Evolutionary conservation across 805 yeast genomes (phyloP).

Genomic region (Metahyphopichia silvanorum): DNA sequence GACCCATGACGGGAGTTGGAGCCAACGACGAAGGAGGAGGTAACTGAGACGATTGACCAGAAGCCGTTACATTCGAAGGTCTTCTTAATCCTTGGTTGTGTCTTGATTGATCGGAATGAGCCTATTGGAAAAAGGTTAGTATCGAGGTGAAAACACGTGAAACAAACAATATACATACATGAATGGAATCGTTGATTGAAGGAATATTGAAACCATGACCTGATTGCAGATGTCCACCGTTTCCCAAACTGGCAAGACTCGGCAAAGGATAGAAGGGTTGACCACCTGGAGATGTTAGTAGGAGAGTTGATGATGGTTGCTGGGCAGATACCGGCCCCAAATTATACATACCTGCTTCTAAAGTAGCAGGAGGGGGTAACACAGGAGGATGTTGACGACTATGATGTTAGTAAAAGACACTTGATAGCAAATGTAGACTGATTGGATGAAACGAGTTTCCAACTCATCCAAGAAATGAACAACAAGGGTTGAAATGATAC

Average conservation of each 20-base stretch:
- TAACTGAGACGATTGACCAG: conserved; percentile 14
- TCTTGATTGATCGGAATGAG: conserved; percentile 17
- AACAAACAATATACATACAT: conserved; percentile 20
- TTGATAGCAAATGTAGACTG: neutral
- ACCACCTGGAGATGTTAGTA: conserved; percentile 23
- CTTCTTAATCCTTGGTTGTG: conserved; percentile 21
- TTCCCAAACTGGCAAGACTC: conserved; percentile 48
- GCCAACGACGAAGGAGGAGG: conserved; percentile 27
- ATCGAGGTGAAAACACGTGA: conserved; percentile 3
- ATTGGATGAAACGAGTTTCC: neutral
- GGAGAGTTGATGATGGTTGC: conserved; percentile 1
- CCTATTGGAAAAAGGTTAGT: conserved; percentile 10
- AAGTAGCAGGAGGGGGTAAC: conserved; percentile 56
- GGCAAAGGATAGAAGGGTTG: conserved; percentile 50
- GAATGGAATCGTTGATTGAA: conserved; percentile 37
- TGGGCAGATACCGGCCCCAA: neutral
- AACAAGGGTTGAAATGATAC: too few relatives aligned
- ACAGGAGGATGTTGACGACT: conserved; percentile 61
- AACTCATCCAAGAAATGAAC: neutral
- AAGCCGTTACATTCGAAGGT: conserved; percentile 19
- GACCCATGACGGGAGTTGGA: conserved; percentile 12
- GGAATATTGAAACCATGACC: conserved; percentile 49
- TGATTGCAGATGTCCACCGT: conserved; percentile 34
- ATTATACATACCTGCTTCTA: conserved; percentile 45
- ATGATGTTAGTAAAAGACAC: conserved; percentile 17